A percentile compares a stretch with the other conserved stretches of the same genome.
Evolutionary conservation across 169 alveolate species (phyloP).

Genomic region (Cystoisospora suis): DNA sequence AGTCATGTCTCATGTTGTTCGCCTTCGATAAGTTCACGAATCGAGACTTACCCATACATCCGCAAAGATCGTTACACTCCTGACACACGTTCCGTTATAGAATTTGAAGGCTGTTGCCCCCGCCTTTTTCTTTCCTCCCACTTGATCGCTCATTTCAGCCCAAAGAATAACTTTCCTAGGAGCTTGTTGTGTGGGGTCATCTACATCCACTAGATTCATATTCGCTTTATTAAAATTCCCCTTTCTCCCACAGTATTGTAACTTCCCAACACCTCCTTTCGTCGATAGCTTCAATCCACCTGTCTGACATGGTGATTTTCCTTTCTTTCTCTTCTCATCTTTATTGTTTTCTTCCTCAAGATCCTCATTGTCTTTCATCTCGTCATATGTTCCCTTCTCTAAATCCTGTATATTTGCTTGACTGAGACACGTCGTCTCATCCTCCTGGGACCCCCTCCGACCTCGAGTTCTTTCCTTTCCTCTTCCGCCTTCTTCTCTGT

Average conservation of each 20-base stretch:
- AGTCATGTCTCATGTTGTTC: no score
- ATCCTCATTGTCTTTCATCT: no score
- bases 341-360: no score
- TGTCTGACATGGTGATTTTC: no score
- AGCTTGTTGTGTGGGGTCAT: background rate
- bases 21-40: no score
- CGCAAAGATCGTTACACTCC: slow-evolving; percentile 45
- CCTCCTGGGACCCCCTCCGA: background rate
- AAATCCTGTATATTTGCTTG: no score
- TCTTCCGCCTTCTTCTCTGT: background rate
- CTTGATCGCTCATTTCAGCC: slow-evolving; percentile 51
- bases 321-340: no score
- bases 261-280: no score
- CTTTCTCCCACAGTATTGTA: no score
- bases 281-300: no score
- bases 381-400: no score
- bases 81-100: slow-evolving; percentile 55
- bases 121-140: slow-evolving; percentile 27
- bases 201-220: background rate
- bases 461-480: background rate
- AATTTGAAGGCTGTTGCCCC: slow-evolving; percentile 32
- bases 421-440: background rate
- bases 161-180: slow-evolving; percentile 39
- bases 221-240: no score
- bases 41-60: slow-evolving; percentile 49